Evolutionary conservation across 1,284 basidiomycete genomes (phyloP).

Genomic region (Tilletia setariae): DNA sequence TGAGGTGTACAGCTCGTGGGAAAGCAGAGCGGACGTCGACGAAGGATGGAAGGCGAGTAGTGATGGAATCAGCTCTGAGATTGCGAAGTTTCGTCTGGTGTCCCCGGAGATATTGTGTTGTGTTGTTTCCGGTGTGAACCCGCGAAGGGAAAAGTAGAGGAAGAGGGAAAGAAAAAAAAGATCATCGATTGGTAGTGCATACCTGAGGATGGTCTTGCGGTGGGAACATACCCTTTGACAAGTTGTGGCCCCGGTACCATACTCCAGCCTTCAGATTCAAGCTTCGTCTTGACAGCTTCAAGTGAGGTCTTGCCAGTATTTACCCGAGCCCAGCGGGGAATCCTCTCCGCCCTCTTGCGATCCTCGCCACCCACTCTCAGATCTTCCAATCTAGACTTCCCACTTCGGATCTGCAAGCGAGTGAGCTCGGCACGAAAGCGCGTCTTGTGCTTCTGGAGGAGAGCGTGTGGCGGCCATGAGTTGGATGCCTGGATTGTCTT

Average conservation of each 20-base stretch:
- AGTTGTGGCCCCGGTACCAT: constrained; percentile 23
- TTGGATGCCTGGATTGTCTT: constrained; percentile 43
- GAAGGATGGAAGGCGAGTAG: constrained; percentile 72
- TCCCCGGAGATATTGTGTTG: constrained; percentile 46
- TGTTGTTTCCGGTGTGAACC: too few species aligned
- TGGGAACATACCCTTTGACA: constrained; percentile 24
- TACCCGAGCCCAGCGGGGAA: constrained; percentile 49
- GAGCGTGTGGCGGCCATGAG: constrained; percentile 41
- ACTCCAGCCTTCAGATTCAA: constrained; percentile 54
- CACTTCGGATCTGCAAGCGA: constrained; percentile 68
- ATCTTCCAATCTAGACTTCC: constrained; percentile 34
- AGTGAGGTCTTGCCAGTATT: constrained; percentile 30
- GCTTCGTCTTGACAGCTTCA: constrained; percentile 63
- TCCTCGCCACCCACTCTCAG: constrained; percentile 34
- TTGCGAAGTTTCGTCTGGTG: constrained; percentile 47
- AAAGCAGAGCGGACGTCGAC: constrained; percentile 38
- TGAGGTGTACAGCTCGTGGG: constrained; percentile 61
- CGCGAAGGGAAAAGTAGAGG: too few species aligned
- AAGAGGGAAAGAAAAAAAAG: constrained; percentile 69
- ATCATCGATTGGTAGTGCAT: too few species aligned
- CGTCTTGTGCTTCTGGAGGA: constrained; percentile 69
- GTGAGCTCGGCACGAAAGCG: constrained; percentile 80
- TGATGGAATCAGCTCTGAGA: constrained; percentile 66
- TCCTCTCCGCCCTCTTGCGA: constrained; percentile 29
- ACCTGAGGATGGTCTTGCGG: too few species aligned